phyloP scores from a whole-genome alignment of 2,329 filamentous ascomycete genomes.

The Pleomassaria siparia region DNA sequence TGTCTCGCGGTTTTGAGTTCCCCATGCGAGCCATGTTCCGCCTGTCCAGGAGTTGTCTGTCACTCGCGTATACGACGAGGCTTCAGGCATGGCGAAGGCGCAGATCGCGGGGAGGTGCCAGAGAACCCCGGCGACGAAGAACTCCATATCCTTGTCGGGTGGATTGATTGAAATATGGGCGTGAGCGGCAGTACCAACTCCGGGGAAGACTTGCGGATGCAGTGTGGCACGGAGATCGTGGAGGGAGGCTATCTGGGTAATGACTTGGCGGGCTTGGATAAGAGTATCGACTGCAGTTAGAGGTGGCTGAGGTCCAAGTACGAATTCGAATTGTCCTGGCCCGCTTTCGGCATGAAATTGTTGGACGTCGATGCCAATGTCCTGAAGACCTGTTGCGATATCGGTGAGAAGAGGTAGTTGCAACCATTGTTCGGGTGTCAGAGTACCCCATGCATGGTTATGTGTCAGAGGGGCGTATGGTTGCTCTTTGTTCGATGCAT shows the following conservation, averaged over 20 bases:
- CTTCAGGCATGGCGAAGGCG: conserved; percentile 68
- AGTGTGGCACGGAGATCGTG: conserved; percentile 69
- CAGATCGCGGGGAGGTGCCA: conserved; percentile 65
- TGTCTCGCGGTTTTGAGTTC: conserved; percentile 76
- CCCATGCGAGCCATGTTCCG: conserved; percentile 79
- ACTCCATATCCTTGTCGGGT: conserved; percentile 58
- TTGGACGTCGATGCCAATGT: conserved; percentile 66
- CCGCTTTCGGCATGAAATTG: conserved; percentile 75
- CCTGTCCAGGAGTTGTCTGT: conserved; percentile 73
- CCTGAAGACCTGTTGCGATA: conserved; percentile 62
- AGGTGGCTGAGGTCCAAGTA: conserved; percentile 64
- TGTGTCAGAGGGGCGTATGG: conserved; percentile 53
- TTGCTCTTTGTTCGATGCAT: conserved; percentile 31
- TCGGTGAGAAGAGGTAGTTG: conserved; percentile 64
- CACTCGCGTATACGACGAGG: conserved; percentile 69
- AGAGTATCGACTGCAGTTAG: conserved; percentile 71
- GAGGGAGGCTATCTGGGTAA: conserved; percentile 64
- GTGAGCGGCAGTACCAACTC: conserved; percentile 67
- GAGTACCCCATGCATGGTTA: conserved; percentile 71
- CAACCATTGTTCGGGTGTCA: conserved; percentile 63
- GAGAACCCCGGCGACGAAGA: conserved; percentile 71
- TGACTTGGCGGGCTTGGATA: conserved; percentile 69
- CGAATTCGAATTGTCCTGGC: conserved; percentile 75
- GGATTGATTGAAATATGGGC: conserved; percentile 68
- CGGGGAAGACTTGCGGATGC: conserved; percentile 68